These are phyloP conservation scores for Rhytidhysteron rufulum DNA, from an alignment of 2,329 filamentous ascomycete species.

Conservation along the genomic window DNA sequence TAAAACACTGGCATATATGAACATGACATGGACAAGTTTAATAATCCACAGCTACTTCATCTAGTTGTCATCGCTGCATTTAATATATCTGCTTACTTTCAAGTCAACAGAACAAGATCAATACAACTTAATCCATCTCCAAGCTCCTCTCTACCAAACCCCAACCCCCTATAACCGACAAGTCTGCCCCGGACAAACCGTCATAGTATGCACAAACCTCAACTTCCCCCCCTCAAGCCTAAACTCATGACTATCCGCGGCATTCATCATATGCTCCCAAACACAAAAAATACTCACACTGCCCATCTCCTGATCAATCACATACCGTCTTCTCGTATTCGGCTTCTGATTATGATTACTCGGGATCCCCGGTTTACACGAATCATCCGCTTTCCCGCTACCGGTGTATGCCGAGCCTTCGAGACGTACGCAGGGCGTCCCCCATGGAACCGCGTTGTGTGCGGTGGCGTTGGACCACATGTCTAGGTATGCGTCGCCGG, in stretches of 20 bases:
- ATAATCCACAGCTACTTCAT: too few species aligned
- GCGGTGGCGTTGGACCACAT: slow-evolving; percentile 18
- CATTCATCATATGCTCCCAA: slow-evolving; percentile 23
- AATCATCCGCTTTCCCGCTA: slow-evolving; percentile 13
- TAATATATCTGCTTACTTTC: too few species aligned
- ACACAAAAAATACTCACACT: slow-evolving; percentile 19
- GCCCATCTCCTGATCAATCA: slow-evolving; percentile 20
- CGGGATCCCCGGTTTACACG: slow-evolving; percentile 17
- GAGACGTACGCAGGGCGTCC: slow-evolving; percentile 16
- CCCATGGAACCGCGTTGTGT: slow-evolving; percentile 15
- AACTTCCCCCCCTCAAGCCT: slow-evolving; percentile 18
- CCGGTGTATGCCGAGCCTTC: slow-evolving; percentile 20
- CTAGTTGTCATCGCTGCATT: too few species aligned
- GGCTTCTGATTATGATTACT: slow-evolving; percentile 10
- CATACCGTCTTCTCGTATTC: slow-evolving; percentile 15
- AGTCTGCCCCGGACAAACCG: slow-evolving; percentile 9
- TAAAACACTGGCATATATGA: too few species aligned
- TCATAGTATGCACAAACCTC: slow-evolving; percentile 16
- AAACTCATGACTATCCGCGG: slow-evolving; percentile 22
- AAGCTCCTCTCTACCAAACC: too few species aligned
- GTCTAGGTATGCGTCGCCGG: slow-evolving; percentile 18
- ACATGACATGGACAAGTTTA: too few species aligned
- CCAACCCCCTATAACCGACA: slow-evolving; percentile 14
- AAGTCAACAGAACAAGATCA: too few species aligned
- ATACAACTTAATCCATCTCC: too few species aligned